phyloP scores from a whole-genome alignment of 495 filamentous ascomycete species.

The Xylaria castorea region DNA sequence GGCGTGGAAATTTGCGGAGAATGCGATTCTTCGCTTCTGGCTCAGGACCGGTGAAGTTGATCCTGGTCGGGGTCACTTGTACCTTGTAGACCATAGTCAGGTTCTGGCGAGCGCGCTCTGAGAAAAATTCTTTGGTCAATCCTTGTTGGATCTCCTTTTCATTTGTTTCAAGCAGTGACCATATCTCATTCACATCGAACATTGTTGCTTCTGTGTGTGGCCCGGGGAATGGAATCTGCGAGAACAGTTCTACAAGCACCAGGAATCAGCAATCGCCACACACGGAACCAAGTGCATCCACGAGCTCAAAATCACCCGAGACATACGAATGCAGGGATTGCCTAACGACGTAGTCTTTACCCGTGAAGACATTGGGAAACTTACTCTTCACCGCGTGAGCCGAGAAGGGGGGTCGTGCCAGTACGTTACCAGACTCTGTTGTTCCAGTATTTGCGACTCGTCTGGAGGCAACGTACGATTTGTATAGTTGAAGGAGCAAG shows the following conservation, averaged over 20 bases:
- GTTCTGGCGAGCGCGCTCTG: slow-evolving; percentile 34
- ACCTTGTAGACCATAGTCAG: slow-evolving; percentile 61
- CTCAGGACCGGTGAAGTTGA: slow-evolving; percentile 73
- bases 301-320: neutral
- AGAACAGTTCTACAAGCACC: slow-evolving; percentile 41
- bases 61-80: slow-evolving; percentile 71
- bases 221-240: slow-evolving; percentile 56
- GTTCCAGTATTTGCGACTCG: slow-evolving; percentile 28
- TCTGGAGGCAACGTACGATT: neutral
- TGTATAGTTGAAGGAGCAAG: slow-evolving; percentile 42
- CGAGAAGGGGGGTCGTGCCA: slow-evolving; percentile 38
- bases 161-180: slow-evolving; percentile 47
- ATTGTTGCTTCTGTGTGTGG: slow-evolving; percentile 54
- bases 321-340: neutral
- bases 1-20: slow-evolving; percentile 69
- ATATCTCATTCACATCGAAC: slow-evolving; percentile 52
- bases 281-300: neutral
- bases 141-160: slow-evolving; percentile 46
- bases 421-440: neutral
- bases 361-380: neutral
- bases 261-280: neutral
- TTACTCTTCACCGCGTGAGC: slow-evolving; percentile 53
- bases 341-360: neutral
- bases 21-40: slow-evolving; percentile 76
- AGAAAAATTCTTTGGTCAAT: slow-evolving; percentile 33